phyloP scores from a whole-genome alignment of 768 basidiomycete genomes.

The Pleurotus tuoliensis region DNA sequence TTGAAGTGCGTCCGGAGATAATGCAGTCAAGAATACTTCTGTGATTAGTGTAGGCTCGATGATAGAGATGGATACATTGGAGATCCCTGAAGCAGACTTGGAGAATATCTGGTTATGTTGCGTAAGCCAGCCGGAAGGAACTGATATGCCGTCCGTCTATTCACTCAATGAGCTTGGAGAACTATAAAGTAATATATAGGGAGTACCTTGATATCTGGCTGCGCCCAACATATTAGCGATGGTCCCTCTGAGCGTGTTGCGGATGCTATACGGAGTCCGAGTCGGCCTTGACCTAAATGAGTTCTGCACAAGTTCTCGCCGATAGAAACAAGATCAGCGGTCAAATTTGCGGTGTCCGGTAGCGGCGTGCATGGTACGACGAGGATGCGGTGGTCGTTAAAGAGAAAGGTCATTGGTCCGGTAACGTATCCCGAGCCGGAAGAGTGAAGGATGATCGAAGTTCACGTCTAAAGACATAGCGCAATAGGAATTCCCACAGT shows the following conservation, averaged over 20 bases:
- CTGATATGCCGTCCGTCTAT: slow-evolving; percentile 29
- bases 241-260: neutral
- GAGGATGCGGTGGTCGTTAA: slow-evolving; percentile 18
- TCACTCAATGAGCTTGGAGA: neutral
- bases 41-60: slow-evolving; percentile 35
- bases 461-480: too few species aligned
- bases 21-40: slow-evolving; percentile 49
- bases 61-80: slow-evolving; percentile 17
- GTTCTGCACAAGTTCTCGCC: slow-evolving; percentile 27
- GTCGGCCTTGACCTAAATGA: slow-evolving; percentile 16
- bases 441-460: too few species aligned
- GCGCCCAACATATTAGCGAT: slow-evolving; percentile 28
- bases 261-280: slow-evolving; percentile 14
- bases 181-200: slow-evolving; percentile 10
- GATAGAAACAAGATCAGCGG: slow-evolving; percentile 22
- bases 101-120: slow-evolving; percentile 32
- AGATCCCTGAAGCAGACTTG: slow-evolving; percentile 6
- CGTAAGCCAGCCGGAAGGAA: slow-evolving; percentile 39
- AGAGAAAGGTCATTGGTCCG: slow-evolving; percentile 32
- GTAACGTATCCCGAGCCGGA: neutral
- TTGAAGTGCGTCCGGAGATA: slow-evolving; percentile 45
- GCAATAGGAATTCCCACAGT: neutral
- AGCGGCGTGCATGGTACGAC: slow-evolving; percentile 25
- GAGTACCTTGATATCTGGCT: slow-evolving; percentile 33
- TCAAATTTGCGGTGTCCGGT: slow-evolving; percentile 9